phyloP scores from a whole-genome alignment of 139 green algal genomes.

The Tetradesmus obliquus region DNA sequence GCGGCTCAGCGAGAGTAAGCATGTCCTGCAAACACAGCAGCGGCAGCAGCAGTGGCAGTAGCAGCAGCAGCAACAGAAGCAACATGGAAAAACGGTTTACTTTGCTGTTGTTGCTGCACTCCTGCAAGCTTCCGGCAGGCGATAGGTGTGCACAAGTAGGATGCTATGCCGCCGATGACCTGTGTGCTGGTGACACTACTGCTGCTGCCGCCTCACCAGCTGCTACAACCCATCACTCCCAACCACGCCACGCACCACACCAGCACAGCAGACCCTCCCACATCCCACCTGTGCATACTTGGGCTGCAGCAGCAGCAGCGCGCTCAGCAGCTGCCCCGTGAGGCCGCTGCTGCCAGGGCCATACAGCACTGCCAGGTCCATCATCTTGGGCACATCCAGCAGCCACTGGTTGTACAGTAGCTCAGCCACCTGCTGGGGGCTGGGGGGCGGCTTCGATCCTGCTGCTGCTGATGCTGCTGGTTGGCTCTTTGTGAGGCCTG shows the following conservation, averaged over 20 bases:
- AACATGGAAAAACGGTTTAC: too few species aligned
- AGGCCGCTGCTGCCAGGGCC: slow-evolving; percentile 64
- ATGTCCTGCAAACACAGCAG: slow-evolving; percentile 6
- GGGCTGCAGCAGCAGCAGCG: slow-evolving; percentile 76
- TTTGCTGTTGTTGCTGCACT: too few species aligned
- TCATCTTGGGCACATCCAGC: slow-evolving; percentile 79
- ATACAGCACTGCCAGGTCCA: slow-evolving; percentile 83
- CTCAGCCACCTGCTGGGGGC: slow-evolving; percentile 38
- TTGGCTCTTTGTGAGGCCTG: background rate
- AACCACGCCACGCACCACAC: background rate
- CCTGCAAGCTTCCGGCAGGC: too few species aligned
- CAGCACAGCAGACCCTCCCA: background rate
- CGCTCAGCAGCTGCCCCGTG: slow-evolving; percentile 54
- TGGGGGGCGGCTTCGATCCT: slow-evolving; percentile 8
- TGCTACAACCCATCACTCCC: background rate
- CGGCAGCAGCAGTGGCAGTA: background rate
- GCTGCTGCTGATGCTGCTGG: background rate
- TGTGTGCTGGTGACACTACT: background rate
- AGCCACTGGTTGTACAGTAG: slow-evolving; percentile 67
- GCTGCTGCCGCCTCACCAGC: background rate
- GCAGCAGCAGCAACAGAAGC: background rate
- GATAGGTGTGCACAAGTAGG: too few species aligned
- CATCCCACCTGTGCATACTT: slow-evolving; percentile 46
- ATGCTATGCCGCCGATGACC: too few species aligned
- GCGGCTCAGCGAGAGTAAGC: background rate